A percentile compares a stretch with the other conserved stretches of the same genome.
Conservation (phyloP, 2,329 filamentous ascomycete species). For the Arthroderma uncinatum region DNA sequence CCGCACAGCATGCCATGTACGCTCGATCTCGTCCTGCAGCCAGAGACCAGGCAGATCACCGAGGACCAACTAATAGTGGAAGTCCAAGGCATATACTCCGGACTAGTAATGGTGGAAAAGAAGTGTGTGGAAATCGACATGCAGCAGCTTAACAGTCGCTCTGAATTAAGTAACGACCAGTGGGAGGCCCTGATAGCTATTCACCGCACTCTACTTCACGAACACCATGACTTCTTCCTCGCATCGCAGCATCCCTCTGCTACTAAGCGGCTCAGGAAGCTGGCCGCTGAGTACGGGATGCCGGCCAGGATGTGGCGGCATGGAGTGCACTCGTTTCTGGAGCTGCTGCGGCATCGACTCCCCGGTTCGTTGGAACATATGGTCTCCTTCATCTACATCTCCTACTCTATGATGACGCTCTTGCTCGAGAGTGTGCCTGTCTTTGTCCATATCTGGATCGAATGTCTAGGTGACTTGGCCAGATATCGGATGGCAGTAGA, state of each 20-base stretch:
- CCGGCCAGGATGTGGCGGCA: slow-evolving; percentile 90
- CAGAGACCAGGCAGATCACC: slow-evolving; percentile 57
- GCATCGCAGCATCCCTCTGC: slow-evolving; percentile 78
- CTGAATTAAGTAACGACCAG: slow-evolving; percentile 49
- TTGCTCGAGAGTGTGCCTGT: slow-evolving; percentile 73
- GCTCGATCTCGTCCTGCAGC: slow-evolving; percentile 32
- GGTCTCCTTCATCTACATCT: slow-evolving; percentile 78
- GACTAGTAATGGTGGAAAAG: slow-evolving; percentile 72
- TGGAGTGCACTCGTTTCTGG: slow-evolving; percentile 76
- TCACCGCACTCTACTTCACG: slow-evolving; percentile 68
- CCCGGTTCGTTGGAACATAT: slow-evolving; percentile 76
- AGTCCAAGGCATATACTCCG: slow-evolving; percentile 55
- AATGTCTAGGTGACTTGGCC: slow-evolving; percentile 77
- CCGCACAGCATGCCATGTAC: background rate
- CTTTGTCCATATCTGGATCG: slow-evolving; percentile 85
- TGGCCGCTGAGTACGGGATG: slow-evolving; percentile 69
- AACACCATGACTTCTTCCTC: slow-evolving; percentile 78
- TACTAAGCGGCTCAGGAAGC: slow-evolving; percentile 50
- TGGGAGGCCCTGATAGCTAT: slow-evolving; percentile 77
- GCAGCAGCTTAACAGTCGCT: slow-evolving; percentile 45
- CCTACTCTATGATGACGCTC: slow-evolving; percentile 81
- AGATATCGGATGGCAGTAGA: slow-evolving; percentile 88
- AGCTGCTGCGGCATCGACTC: slow-evolving; percentile 61
- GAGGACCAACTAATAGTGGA: slow-evolving; percentile 71
- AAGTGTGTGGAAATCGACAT: slow-evolving; percentile 78